Evolutionary conservation across 805 yeast genomes (phyloP).

Genomic region (Candida sithepensis): DNA sequence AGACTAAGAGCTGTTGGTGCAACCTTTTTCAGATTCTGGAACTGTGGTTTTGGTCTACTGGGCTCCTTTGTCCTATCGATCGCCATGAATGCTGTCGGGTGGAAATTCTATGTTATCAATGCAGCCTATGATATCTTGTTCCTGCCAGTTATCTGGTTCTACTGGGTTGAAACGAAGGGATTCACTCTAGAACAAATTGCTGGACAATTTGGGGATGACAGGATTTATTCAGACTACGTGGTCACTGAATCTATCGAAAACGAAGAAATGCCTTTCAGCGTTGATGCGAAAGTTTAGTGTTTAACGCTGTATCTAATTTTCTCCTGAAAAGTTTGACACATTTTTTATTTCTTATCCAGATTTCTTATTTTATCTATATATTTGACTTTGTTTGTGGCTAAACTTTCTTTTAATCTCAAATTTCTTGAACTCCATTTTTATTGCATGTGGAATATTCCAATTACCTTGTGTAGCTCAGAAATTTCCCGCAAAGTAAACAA

Average conservation of each 20-base stretch:
- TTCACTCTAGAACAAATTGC: slow-evolving; percentile 35
- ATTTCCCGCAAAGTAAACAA: too few species aligned
- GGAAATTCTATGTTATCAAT: slow-evolving; percentile 30
- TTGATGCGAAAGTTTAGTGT: background rate
- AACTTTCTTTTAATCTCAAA: too few species aligned
- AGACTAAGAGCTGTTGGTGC: slow-evolving; percentile 21
- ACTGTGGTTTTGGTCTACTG: slow-evolving; percentile 22
- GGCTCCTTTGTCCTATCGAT: slow-evolving; percentile 32
- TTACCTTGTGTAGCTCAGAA: too few species aligned
- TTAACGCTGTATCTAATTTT: too few species aligned
- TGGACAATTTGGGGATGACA: slow-evolving; percentile 72
- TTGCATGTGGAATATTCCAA: too few species aligned
- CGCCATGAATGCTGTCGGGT: slow-evolving; percentile 36
- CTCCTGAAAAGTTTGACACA: too few species aligned
- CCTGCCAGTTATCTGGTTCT: slow-evolving; percentile 7
- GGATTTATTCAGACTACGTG: background rate
- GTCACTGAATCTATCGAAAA: background rate
- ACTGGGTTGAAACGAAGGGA: slow-evolving; percentile 36
- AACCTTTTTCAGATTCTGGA: slow-evolving; percentile 9
- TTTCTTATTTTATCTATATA: too few species aligned
- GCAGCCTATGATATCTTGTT: slow-evolving; percentile 26
- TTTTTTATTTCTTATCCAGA: too few species aligned
- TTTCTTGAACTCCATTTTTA: too few species aligned
- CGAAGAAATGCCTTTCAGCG: background rate
- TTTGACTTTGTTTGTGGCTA: too few species aligned